Evolutionary conservation across 2,329 filamentous ascomycete genomes (phyloP).

Genomic region (Fusarium gaditjirri): DNA sequence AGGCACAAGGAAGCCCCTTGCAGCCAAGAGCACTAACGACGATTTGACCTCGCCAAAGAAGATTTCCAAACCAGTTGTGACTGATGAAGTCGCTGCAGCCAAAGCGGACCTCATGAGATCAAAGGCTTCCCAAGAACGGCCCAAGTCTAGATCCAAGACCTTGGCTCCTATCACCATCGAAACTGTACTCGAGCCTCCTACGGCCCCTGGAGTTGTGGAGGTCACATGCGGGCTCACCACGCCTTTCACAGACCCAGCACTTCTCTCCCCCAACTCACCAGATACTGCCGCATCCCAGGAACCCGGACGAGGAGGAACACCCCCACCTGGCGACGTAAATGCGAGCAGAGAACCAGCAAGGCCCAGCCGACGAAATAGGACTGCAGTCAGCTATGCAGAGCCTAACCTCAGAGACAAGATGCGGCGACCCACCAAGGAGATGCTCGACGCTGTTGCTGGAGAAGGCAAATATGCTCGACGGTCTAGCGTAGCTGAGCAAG

Average conservation of each 20-base stretch:
- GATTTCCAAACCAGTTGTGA: slow-evolving; percentile 46
- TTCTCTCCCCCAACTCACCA: slow-evolving; percentile 62
- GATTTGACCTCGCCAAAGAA: slow-evolving; percentile 70
- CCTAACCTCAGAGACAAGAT: slow-evolving; percentile 86
- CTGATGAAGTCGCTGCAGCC: slow-evolving; percentile 52
- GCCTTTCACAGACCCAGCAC: slow-evolving; percentile 52
- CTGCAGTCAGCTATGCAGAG: slow-evolving; percentile 82
- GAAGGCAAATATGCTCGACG: slow-evolving; percentile 64
- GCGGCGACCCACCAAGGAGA: slow-evolving; percentile 80
- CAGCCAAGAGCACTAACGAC: slow-evolving; percentile 69
- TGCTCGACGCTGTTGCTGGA: slow-evolving; percentile 78
- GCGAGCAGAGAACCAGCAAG: slow-evolving; percentile 67
- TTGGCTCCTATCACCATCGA: slow-evolving; percentile 36
- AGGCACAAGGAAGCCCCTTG: slow-evolving; percentile 59
- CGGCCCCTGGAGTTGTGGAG: slow-evolving; percentile 25
- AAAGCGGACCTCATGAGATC: slow-evolving; percentile 52
- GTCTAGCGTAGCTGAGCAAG: slow-evolving; percentile 51
- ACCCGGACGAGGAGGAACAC: slow-evolving; percentile 61
- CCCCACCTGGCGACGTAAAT: slow-evolving; percentile 68
- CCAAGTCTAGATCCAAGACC: slow-evolving; percentile 46
- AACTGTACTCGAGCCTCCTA: slow-evolving; percentile 18
- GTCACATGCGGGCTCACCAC: slow-evolving; percentile 38
- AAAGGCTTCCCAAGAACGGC: slow-evolving; percentile 42
- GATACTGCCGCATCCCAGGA: slow-evolving; percentile 53
- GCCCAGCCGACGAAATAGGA: slow-evolving; percentile 72